Evolutionary conservation across 1,284 basidiomycete genomes (phyloP), one percentile per base, ranked within the genome.

Genomic region (Veloporphyrellus conicus): DNA sequence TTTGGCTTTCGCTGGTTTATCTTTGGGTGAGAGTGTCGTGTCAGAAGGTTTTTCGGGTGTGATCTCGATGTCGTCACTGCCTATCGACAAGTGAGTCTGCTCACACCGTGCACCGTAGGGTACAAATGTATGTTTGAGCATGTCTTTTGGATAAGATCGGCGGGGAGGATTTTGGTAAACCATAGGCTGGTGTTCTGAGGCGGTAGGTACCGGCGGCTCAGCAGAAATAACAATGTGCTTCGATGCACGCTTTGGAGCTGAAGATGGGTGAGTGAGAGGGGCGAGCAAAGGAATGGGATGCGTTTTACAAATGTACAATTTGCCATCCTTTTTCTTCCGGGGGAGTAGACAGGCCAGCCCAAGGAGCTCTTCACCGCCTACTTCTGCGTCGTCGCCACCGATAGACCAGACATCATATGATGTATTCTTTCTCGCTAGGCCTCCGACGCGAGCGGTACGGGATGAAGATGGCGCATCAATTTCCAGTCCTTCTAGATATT

Each of bases 361-460:
- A 35, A 72, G 74, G 34, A 87, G 65, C 60, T 88, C 87, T 50
- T 87, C 86, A 8, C 77, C 86, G 0, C 76, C 76, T 8, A 75
- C 59, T 0, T 68, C 65, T 3, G 64, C 58, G 23, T 71, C 64
- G 31, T 71, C 73, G 12, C 73, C 70, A 6, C 70, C 71, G n/a
- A 84, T 56, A 18, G 76, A 74, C 82, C 81, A 87, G 7, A 87
- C 66, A 53, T 86, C 82, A 54, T 79, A 87, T 0, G 73, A 66
- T 1, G 71, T 62, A 25, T 71, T 63, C 57, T 84, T 87, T 34
- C 74, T 70, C 14, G 70, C 65, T 6, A 88, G 45, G 3, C 63
- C 63, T 0, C 81, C 84, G 16, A 82, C 58, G 41, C 58, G 55
- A 11, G 62, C 57, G 0, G 64, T 65, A 12, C 66, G 60, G 2